A percentile compares a stretch with the other conserved stretches of the same genome.
Evolutionary conservation across 225 moss, liverwort and hornwort genomes (phyloP).

Genomic region (Marchantia polymorpha): DNA sequence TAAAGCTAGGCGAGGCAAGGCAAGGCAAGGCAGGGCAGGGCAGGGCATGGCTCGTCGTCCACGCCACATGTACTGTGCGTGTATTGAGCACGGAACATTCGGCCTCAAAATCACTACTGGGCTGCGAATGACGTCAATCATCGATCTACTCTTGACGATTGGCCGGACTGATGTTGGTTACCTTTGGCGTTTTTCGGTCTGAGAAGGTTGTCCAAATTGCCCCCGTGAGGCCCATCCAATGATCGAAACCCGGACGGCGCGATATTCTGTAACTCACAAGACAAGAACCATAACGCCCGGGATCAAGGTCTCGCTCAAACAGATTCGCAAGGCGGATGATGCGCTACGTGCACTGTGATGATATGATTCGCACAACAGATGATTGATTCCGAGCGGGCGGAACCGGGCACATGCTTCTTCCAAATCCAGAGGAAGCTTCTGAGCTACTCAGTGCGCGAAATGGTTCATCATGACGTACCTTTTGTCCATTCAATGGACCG

Average conservation of each 20-base stretch:
- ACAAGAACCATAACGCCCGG: neutral
- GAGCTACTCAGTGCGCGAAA: neutral
- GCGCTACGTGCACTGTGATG: neutral
- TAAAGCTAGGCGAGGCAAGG: neutral
- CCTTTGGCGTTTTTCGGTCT: slow-evolving; percentile 42
- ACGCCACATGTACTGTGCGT: neutral
- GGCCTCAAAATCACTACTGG: neutral
- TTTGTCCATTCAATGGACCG: slow-evolving; percentile 25
- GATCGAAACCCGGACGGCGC: slow-evolving; percentile 32
- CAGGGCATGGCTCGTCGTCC: neutral
- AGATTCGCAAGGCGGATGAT: neutral
- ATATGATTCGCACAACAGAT: neutral
- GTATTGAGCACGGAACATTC: neutral
- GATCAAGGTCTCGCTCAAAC: neutral
- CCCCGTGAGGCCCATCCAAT: slow-evolving; percentile 27
- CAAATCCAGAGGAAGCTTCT: neutral
- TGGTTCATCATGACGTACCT: slow-evolving; percentile 23
- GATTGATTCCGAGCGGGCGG: neutral
- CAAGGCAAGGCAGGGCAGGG: neutral
- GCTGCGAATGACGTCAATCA: neutral
- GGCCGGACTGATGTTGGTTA: slow-evolving; percentile 7
- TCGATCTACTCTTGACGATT: neutral
- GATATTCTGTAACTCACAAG: slow-evolving; percentile 24
- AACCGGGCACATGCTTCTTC: neutral
- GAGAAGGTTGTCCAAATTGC: slow-evolving; percentile 21